These are phyloP conservation scores for Diaporthe citrichinensis DNA, from an alignment of 2,329 filamentous ascomycete species.

Conservation along the genomic window DNA sequence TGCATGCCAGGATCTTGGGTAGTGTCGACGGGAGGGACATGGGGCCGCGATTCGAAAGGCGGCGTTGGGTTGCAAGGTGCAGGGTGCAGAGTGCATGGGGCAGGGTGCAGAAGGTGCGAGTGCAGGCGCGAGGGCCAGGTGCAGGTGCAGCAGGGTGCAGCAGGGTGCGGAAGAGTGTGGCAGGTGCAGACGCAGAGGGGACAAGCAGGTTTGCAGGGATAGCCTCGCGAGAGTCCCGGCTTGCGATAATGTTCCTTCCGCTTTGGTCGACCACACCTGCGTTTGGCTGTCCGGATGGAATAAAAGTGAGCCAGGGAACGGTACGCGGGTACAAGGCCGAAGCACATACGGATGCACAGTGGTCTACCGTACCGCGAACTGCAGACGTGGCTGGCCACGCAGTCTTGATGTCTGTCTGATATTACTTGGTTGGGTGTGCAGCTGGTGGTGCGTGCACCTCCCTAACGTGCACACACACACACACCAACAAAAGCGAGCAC, in stretches of 20 bases:
- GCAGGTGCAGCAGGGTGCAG: constrained; percentile 3
- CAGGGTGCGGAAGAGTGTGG: background rate
- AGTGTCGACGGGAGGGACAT: constrained; percentile 30
- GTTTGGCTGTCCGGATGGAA: background rate
- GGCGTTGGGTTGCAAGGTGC: constrained; percentile 15
- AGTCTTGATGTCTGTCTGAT: background rate
- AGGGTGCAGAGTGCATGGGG: background rate
- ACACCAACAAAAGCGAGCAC: background rate
- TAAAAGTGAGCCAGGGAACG: background rate
- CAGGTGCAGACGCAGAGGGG: background rate
- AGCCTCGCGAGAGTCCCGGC: constrained; percentile 16
- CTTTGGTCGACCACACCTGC: constrained; percentile 39
- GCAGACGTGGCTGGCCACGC: background rate
- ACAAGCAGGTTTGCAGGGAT: constrained; percentile 29
- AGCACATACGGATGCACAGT: background rate
- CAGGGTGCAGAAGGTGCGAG: constrained; percentile 1
- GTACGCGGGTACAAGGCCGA: constrained; percentile 5
- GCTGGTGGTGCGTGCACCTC: background rate
- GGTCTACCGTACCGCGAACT: background rate
- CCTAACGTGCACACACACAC: background rate
- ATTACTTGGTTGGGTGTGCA: background rate
- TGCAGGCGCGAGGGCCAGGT: constrained; percentile 28
- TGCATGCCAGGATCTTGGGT: constrained; percentile 41
- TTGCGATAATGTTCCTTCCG: constrained; percentile 38
- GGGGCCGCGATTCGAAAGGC: constrained; percentile 30